Base-by-base conservation (phyloP, 441 rosid genomes). In the Populus hybrid region DNA sequence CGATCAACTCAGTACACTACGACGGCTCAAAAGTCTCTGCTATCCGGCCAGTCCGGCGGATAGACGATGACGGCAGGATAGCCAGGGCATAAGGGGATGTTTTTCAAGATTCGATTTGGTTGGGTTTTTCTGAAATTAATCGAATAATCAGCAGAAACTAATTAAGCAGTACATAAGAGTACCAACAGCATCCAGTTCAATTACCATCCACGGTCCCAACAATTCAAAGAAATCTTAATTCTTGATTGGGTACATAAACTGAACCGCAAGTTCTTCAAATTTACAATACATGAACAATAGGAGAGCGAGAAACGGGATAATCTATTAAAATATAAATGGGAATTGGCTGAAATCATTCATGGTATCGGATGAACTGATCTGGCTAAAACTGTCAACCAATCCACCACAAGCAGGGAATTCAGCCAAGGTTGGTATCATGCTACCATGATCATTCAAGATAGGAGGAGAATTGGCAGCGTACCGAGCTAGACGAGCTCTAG, bases 401-500 rank as follows among this genome's bases (percentile, higher is more conserved):
- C 88, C 94, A 61, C 85, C 84, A 77, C 83, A 88, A 28, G 73
- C 84, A 35, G 84, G 80, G 61, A 84, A 36, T 61, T 85, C 84
- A 36, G 21, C 32, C 59, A 84, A 81, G 68, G 66, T 18, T 0
- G 59, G 77, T 32, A 71, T 75, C 42, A 73, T 53, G 42, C 71
- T 61, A 30, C 53, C 61, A 42, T 67, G 71, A 74, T 80, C 85
- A 59, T 76, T 72, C 59, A 66, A 69, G 61, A 78, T 23, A 68
- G 53, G 28, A 38, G 84, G 69, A 69, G 86, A 75, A 78, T 26
- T 59, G 11, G 86, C 75, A 70, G 86, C 76, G 38, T 84, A 85
- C 32, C 88, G 89, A 36, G 93, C 94, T 3, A 89, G 88, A 34
- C 91, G 87, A 57, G 91, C 91, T 72, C 91, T 85, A 67, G 98